A percentile compares a stretch with the other conserved stretches of the same genome.
Conservation (phyloP, 768 basidiomycete genomes). For the Boletus subparvulus region DNA sequence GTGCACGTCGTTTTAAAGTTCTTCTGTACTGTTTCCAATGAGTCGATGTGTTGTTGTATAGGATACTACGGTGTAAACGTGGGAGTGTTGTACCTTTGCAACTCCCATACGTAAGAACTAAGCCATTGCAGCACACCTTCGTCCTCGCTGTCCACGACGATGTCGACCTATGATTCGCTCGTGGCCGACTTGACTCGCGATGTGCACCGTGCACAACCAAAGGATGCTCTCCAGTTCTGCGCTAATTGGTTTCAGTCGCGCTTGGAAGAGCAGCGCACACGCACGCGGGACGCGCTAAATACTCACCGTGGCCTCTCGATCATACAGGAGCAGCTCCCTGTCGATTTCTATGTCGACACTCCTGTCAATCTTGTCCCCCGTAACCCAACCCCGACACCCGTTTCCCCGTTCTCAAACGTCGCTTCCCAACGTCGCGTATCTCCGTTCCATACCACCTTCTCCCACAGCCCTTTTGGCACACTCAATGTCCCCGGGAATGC, state of each 20-base stretch:
- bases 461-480: conserved; percentile 73
- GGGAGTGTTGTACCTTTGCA: conserved; percentile 14
- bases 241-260: conserved; percentile 93
- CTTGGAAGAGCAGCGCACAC: conserved; percentile 79
- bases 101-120: conserved; percentile 11
- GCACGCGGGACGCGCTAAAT: conserved; percentile 59
- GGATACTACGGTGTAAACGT: conserved; percentile 19
- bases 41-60: neutral
- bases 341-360: conserved; percentile 58
- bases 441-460: conserved; percentile 46
- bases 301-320: conserved; percentile 51
- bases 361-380: conserved; percentile 36
- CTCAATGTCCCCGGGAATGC: conserved; percentile 83
- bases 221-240: conserved; percentile 89
- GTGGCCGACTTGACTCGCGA: conserved; percentile 86
- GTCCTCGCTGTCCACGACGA: conserved; percentile 18
- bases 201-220: conserved; percentile 80
- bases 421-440: conserved; percentile 53
- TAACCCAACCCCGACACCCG: conserved; percentile 38
- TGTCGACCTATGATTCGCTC: conserved; percentile 80
- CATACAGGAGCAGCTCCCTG: conserved; percentile 51
- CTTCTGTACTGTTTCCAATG: conserved; percentile 15
- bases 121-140: neutral
- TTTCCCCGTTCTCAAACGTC: conserved; percentile 59
- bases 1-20: neutral